phyloP scores from a whole-genome alignment of 306 rosid genomes.

The Malus sylvestris region DNA sequence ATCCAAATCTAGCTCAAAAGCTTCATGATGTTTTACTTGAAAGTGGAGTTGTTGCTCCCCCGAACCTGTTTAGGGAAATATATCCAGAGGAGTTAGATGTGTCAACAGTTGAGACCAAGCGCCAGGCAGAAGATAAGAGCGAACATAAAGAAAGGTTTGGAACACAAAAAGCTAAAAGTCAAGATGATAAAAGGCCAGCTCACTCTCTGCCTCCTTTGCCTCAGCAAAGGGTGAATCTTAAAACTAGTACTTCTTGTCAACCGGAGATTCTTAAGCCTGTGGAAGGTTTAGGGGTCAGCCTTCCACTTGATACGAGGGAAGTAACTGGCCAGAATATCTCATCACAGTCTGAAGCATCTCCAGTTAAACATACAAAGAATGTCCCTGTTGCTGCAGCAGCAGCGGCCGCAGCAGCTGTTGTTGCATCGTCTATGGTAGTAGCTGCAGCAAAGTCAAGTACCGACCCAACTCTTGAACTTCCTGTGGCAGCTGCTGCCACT shows the following conservation, averaged over 20 bases:
- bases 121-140: conserved; percentile 34
- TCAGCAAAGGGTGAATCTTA: conserved; percentile 34
- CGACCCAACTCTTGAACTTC: conserved; percentile 65
- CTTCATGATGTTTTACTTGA: conserved; percentile 88
- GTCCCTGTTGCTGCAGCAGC: conserved; percentile 92
- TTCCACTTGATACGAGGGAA: conserved; percentile 46
- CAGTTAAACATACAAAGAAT: conserved; percentile 51
- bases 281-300: conserved; percentile 54
- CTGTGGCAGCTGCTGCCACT: conserved; percentile 93
- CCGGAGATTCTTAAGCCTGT: conserved; percentile 42
- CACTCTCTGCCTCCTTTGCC: conserved; percentile 64
- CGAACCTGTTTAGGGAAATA: conserved; percentile 70
- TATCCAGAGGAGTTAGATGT: conserved; percentile 53
- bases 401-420: conserved; percentile 87
- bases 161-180: conserved; percentile 29
- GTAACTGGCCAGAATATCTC: conserved; percentile 35
- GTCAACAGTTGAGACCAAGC: conserved; percentile 33
- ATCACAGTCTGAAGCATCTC: conserved; percentile 43
- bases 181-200: conserved; percentile 31
- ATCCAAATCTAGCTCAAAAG: conserved; percentile 85
- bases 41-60: conserved; percentile 94
- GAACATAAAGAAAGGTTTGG: conserved; percentile 31
- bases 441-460: conserved; percentile 64
- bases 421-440: conserved; percentile 89
- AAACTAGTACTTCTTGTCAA: conserved; percentile 49